These are phyloP conservation scores for Corymbia citriodora DNA, from an alignment of 441 rosid species.

Conservation along the genomic window DNA sequence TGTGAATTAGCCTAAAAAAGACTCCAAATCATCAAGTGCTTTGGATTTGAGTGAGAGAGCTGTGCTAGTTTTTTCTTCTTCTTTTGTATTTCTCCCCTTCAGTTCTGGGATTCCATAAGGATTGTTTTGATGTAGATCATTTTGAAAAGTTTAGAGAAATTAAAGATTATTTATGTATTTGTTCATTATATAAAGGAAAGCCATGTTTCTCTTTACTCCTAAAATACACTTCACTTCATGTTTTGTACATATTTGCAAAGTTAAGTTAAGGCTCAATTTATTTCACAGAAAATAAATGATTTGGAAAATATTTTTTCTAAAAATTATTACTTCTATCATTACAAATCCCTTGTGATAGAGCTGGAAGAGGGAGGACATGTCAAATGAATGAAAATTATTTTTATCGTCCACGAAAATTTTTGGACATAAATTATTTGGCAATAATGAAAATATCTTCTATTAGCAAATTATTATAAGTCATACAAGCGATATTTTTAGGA, in stretches of 20 bases:
- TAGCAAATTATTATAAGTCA: too few species aligned
- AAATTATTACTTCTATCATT: too few species aligned
- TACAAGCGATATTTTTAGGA: fast-evolving
- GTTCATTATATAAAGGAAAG: background rate
- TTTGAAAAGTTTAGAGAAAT: background rate
- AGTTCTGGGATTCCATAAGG: background rate
- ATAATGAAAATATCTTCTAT: too few species aligned
- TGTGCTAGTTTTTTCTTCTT: background rate
- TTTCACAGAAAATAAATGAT: too few species aligned
- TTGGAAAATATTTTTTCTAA: too few species aligned
- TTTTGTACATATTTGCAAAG: background rate
- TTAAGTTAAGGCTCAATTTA: background rate
- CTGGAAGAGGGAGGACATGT: too few species aligned
- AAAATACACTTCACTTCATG: background rate
- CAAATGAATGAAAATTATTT: too few species aligned
- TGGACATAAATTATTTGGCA: background rate
- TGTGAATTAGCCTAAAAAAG: background rate
- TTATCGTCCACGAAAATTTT: too few species aligned
- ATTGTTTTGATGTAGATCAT: background rate
- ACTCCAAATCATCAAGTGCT: background rate
- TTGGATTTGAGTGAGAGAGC: background rate
- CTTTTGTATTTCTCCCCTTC: background rate
- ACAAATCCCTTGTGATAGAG: too few species aligned
- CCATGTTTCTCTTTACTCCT: background rate
- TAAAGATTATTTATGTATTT: background rate